phyloP scores from a whole-genome alignment of 176 grass and related monocot genomes.

The Juncus inflexus region DNA sequence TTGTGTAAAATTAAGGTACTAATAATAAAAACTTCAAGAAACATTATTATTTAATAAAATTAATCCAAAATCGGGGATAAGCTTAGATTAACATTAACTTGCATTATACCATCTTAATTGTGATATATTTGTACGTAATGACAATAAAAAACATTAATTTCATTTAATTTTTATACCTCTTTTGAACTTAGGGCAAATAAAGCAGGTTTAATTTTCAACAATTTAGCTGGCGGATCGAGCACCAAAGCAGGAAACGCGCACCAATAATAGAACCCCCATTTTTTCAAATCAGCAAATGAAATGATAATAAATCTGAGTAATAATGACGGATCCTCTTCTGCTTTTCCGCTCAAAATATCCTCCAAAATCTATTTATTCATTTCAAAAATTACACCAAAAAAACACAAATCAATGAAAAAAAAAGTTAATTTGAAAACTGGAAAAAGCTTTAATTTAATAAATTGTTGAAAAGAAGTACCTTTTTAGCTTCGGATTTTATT shows the following conservation, averaged over 20 bases:
- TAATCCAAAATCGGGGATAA: too few relatives aligned
- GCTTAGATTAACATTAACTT: too few relatives aligned
- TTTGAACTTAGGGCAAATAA: conserved; percentile 42
- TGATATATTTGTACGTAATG: too few relatives aligned
- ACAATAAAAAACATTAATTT: too few relatives aligned
- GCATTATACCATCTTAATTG: too few relatives aligned
- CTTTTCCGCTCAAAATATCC: conserved; percentile 61
- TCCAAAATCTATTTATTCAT: conserved; percentile 50
- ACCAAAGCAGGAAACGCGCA: conserved; percentile 74
- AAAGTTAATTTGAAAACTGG: neutral
- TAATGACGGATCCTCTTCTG: conserved; percentile 61
- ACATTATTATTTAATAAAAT: too few relatives aligned
- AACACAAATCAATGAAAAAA: neutral
- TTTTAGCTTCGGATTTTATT: conserved; percentile 57
- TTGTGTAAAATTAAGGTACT: too few relatives aligned
- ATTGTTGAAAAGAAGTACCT: conserved; percentile 36
- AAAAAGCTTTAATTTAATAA: neutral
- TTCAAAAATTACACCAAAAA: neutral
- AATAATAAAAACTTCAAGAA: too few relatives aligned
- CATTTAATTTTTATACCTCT: conserved; percentile 34
- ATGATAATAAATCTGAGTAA: conserved; percentile 74
- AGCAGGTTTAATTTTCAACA: conserved; percentile 45
- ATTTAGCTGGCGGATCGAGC: conserved; percentile 55
- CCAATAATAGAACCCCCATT: conserved; percentile 74
- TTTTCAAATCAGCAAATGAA: conserved; percentile 95